Conservation (phyloP, 139 green algal species). For the Chlorella sp. region DNA sequence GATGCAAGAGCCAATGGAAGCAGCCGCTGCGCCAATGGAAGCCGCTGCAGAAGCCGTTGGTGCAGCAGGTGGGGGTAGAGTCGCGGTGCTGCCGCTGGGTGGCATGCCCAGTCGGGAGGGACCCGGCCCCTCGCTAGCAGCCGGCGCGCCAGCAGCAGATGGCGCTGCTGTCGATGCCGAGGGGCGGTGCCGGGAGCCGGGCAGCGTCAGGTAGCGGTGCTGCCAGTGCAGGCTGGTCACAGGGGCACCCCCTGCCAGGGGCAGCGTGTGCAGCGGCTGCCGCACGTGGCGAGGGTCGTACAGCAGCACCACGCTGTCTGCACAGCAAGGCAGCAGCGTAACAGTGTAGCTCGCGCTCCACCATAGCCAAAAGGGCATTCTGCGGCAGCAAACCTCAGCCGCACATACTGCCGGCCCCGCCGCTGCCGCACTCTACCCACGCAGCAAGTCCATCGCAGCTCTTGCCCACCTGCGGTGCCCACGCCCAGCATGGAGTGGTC, state of each 20-base stretch:
- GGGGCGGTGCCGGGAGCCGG: neutral
- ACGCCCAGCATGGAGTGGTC: conserved; percentile 34
- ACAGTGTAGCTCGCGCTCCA: too few relatives aligned
- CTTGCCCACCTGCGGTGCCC: conserved; percentile 34
- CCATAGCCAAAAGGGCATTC: too few relatives aligned
- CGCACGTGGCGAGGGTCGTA: conserved; percentile 38
- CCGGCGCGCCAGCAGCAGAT: neutral
- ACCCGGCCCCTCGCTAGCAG: neutral
- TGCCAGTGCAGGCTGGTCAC: conserved; percentile 50
- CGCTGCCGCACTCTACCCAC: neutral
- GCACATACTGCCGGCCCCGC: neutral
- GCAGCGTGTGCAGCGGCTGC: conserved; percentile 13
- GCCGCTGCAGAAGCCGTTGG: neutral
- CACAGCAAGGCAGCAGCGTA: neutral
- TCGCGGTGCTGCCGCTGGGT: neutral
- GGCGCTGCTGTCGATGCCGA: neutral
- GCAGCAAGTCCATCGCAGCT: neutral
- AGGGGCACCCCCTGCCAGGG: neutral
- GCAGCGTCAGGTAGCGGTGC: conserved; percentile 15
- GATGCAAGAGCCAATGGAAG: conserved; percentile 4
- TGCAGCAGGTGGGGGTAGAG: neutral
- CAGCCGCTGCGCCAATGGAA: neutral
- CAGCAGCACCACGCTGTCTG: conserved; percentile 36
- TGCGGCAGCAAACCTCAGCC: too few relatives aligned
- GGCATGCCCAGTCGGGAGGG: neutral